Percentiles rank a stretch among this genome's conserved stretches.
phyloP scores from a whole-genome alignment of 2,329 filamentous ascomycete genomes.

The Trichothecium sympodiale region DNA sequence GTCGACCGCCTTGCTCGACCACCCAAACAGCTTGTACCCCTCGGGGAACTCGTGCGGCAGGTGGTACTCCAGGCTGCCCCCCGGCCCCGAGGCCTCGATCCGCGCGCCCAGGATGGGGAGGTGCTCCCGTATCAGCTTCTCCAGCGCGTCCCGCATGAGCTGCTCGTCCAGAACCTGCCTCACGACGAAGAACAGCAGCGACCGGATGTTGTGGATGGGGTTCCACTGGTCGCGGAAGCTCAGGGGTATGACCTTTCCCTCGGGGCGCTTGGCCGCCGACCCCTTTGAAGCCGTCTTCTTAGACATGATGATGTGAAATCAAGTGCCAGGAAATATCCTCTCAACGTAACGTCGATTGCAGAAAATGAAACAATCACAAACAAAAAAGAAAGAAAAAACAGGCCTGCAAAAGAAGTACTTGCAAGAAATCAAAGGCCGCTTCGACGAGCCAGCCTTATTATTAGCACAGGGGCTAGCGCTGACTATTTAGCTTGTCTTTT shows the following conservation, averaged over 20 bases:
- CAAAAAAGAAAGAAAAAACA: no score
- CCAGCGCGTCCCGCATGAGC: slow-evolving; percentile 5
- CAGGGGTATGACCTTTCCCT: slow-evolving; percentile 6
- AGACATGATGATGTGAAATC: no score
- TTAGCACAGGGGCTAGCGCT: no score
- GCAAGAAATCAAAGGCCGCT: no score
- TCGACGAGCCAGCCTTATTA: no score
- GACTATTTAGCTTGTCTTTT: no score
- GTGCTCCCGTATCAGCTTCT: slow-evolving; percentile 8
- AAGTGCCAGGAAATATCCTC: no score
- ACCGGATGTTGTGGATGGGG: slow-evolving; percentile 8
- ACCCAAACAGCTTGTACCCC: slow-evolving; percentile 6
- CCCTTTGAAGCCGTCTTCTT: no score
- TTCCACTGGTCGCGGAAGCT: slow-evolving; percentile 6
- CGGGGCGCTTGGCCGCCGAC: no score
- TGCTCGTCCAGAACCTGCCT: slow-evolving; percentile 5
- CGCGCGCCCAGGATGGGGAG: slow-evolving; percentile 9
- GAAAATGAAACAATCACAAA: no score
- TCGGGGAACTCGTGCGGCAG: slow-evolving; percentile 3
- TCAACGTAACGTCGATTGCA: no score
- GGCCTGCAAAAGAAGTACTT: no score
- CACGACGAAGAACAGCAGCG: slow-evolving; percentile 8
- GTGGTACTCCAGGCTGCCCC: slow-evolving; percentile 7
- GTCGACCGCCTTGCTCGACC: slow-evolving; percentile 4
- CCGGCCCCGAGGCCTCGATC: slow-evolving; percentile 3